Base-by-base conservation (phyloP, 495 filamentous ascomycete species). In the Trichoderma asperelloides region DNA sequence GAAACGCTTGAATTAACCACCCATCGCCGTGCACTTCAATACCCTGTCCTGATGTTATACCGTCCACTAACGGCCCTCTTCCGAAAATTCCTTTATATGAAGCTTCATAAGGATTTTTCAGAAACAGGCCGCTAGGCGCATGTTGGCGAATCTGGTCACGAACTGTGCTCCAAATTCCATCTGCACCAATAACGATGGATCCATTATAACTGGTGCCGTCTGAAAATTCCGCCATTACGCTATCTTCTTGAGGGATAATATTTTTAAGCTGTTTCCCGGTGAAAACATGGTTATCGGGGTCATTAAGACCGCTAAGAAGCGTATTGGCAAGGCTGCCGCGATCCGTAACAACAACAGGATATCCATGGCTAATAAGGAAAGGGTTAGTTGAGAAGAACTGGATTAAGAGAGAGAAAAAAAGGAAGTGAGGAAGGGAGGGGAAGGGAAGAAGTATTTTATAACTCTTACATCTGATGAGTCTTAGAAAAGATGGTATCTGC, bases 121-220 rank as follows among this genome's bases (percentile, higher is more conserved):
- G 33, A 37, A 37, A 37, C 2, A 37, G 33, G 33, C 33, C 33
- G 0, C 9, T 37, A 37, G 33, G 33, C 9, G 33, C 33, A 37
- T 37, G 33, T 7, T 37, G 33, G 41, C 78, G 76, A 68, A 85
- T 77, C 62, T 75, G 74, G 21, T 77, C 69, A 4, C 82, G 77
- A 13, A 79, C 75, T 9, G 76, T 74, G 62, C 78, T 81, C 69
- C 82, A 78, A 39, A 82, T 78, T 23, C 85, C 84, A 69, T 86
- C 85, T 15, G 78, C 80, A 5, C 83, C 85, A 25, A 86, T 71
- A 33, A 87, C 78, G 40, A 86, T 73, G 65, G 76, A 75, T 3
- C 85, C 84, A 11, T 68, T 60, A 65, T 76, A 74, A 2, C 72
- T 62, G 27, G 72, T 70, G 1, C 84, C 84, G 67, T 84, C 78